Conservation (phyloP, 352 stramenopile species). For the Phytopythium litorale region DNA sequence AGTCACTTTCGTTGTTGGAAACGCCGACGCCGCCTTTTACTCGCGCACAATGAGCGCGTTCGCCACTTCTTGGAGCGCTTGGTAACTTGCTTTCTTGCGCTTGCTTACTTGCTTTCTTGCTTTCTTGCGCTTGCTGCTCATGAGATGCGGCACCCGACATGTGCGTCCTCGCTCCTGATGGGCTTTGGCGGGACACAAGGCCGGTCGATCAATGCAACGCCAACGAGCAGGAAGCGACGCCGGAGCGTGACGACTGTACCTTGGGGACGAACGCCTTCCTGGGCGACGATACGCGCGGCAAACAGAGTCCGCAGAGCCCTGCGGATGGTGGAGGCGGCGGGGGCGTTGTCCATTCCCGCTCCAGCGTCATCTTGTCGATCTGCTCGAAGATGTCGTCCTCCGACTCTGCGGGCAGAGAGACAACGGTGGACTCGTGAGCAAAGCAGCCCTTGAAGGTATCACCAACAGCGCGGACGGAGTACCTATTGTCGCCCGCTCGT, state of each 20-base stretch:
- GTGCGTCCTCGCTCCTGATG: background rate
- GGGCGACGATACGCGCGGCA: conserved; percentile 3
- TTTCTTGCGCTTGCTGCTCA: background rate
- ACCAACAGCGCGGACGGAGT: background rate
- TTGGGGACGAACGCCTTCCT: conserved; percentile 28
- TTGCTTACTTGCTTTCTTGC: background rate
- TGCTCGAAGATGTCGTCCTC: conserved; percentile 74
- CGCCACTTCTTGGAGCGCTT: too few relatives aligned
- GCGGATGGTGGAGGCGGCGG: conserved; percentile 28
- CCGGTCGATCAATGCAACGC: background rate
- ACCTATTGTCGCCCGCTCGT: conserved; percentile 48
- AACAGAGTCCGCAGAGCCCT: conserved; percentile 32
- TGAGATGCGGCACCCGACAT: conserved; percentile 1
- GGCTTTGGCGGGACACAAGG: background rate
- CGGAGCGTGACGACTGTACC: background rate
- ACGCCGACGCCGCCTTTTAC: too few relatives aligned
- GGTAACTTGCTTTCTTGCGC: too few relatives aligned
- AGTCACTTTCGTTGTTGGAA: too few relatives aligned
- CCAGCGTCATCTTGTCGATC: conserved; percentile 56
- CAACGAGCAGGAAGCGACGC: background rate
- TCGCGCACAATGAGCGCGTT: too few relatives aligned
- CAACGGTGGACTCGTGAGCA: background rate
- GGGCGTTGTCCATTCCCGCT: conserved; percentile 41
- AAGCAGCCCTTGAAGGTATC: background rate
- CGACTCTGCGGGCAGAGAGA: conserved; percentile 32